Conservation (phyloP, 768 basidiomycete genomes). For the Leccinum subtestaceum region DNA sequence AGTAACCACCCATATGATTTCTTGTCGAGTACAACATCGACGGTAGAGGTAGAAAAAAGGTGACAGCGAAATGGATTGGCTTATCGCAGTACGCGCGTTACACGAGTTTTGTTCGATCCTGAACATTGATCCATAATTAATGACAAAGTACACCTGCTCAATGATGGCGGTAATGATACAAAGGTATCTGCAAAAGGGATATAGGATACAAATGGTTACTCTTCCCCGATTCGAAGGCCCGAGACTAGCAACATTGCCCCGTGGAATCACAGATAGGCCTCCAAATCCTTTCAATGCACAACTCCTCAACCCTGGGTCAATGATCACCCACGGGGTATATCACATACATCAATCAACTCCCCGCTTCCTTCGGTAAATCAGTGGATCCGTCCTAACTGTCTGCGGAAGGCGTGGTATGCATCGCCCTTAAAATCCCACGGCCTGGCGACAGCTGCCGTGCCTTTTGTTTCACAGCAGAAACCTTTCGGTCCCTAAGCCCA, state of each 20-base stretch:
- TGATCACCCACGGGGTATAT: conserved; percentile 20
- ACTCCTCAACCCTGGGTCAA: neutral
- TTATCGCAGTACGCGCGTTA: too few relatives aligned
- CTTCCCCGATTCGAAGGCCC: neutral
- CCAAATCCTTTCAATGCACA: neutral
- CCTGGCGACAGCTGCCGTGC: conserved; percentile 13
- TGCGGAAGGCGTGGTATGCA: conserved; percentile 24
- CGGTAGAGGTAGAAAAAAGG: too few relatives aligned
- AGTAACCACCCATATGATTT: too few relatives aligned
- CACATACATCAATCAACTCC: conserved; percentile 24
- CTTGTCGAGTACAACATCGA: too few relatives aligned
- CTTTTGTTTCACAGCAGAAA: conserved; percentile 11
- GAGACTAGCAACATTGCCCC: neutral
- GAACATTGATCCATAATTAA: too few relatives aligned
- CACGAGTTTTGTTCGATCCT: too few relatives aligned
- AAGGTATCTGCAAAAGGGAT: neutral
- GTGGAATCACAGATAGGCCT: neutral
- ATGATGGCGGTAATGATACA: neutral
- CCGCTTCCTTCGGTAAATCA: neutral
- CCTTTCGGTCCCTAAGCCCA: conserved; percentile 18
- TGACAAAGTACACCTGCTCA: too few relatives aligned
- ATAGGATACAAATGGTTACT: neutral
- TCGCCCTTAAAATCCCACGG: conserved; percentile 17
- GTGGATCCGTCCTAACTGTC: conserved; percentile 11
- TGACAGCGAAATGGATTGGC: too few relatives aligned